A percentile compares a stretch with the other conserved stretches of the same genome.
Evolutionary conservation across 805 yeast species (phyloP).

Genomic region (Millerago galiae): DNA sequence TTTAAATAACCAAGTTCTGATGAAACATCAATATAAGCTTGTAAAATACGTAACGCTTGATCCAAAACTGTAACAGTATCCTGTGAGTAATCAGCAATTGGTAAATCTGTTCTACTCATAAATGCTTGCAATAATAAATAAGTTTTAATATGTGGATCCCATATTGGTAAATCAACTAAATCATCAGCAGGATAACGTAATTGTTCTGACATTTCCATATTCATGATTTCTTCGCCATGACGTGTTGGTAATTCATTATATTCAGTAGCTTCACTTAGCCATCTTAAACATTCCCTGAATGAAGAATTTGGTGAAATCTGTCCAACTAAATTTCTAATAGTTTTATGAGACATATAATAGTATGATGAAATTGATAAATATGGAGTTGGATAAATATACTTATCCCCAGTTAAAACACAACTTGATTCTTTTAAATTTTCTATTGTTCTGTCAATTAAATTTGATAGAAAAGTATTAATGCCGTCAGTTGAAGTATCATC

Average conservation of each 20-base stretch:
- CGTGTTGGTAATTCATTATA: conserved; percentile 80
- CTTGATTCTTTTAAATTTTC: conserved; percentile 62
- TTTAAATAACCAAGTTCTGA: conserved; percentile 72
- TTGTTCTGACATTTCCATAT: conserved; percentile 74
- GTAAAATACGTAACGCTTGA: conserved; percentile 88
- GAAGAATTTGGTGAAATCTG: conserved; percentile 39
- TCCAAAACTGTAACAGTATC: conserved; percentile 92
- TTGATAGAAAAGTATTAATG: conserved; percentile 68
- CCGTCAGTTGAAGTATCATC: conserved; percentile 71
- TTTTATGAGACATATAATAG: conserved; percentile 87
- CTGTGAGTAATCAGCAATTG: conserved; percentile 91
- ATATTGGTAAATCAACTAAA: conserved; percentile 65
- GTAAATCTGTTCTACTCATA: conserved; percentile 78
- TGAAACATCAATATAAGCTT: conserved; percentile 86
- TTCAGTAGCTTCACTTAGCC: conserved; percentile 85
- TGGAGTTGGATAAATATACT: conserved; percentile 57
- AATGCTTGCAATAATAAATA: conserved; percentile 84
- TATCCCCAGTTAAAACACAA: conserved; percentile 53
- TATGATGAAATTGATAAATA: conserved; percentile 81
- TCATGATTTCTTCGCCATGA: conserved; percentile 55
- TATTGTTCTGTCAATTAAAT: conserved; percentile 63
- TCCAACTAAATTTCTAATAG: conserved; percentile 63
- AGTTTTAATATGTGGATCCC: conserved; percentile 76
- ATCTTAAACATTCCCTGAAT: conserved; percentile 73
- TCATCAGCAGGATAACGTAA: conserved; percentile 62